Evolutionary conservation across 2,329 filamentous ascomycete species (phyloP).

Genomic region (Fusarium albidum): DNA sequence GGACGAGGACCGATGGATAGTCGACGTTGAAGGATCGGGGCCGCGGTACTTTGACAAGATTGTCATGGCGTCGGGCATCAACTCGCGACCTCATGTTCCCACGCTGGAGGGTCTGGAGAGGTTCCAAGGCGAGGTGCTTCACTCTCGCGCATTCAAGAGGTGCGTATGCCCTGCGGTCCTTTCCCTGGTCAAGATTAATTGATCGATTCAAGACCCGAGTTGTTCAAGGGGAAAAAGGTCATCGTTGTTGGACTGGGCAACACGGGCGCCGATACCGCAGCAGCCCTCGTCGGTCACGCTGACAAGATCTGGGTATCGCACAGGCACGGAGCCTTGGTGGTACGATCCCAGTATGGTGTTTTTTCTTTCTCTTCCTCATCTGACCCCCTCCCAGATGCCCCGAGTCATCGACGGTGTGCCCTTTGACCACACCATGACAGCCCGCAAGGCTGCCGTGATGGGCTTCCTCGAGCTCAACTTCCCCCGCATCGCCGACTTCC

Average conservation of each 20-base stretch:
- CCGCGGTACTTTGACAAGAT: slow-evolving; percentile 48
- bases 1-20: slow-evolving; percentile 36
- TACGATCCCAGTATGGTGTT: slow-evolving; percentile 31
- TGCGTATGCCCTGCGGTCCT: slow-evolving; percentile 17
- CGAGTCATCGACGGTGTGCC: slow-evolving; percentile 46
- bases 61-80: slow-evolving; percentile 46
- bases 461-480: slow-evolving; percentile 39
- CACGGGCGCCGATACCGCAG: slow-evolving; percentile 43
- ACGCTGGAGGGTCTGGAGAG: slow-evolving; percentile 44
- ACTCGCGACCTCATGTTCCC: slow-evolving; percentile 46
- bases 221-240: slow-evolving; percentile 51
- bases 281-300: slow-evolving; percentile 45
- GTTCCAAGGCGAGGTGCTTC: slow-evolving; percentile 50
- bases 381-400: slow-evolving; percentile 32
- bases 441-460: slow-evolving; percentile 42
- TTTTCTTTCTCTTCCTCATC: too few relatives aligned
- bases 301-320: slow-evolving; percentile 53
- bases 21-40: slow-evolving; percentile 38
- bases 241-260: slow-evolving; percentile 54
- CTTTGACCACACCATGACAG: slow-evolving; percentile 45
- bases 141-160: slow-evolving; percentile 48
- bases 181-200: accelerated
- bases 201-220: slow-evolving; percentile 25
- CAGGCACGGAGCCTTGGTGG: slow-evolving; percentile 47
- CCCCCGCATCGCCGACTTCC: slow-evolving; percentile 32